These are phyloP conservation scores for Malus hybrid DNA, from an alignment of 331 rosid genomes.

Conservation along the genomic window DNA sequence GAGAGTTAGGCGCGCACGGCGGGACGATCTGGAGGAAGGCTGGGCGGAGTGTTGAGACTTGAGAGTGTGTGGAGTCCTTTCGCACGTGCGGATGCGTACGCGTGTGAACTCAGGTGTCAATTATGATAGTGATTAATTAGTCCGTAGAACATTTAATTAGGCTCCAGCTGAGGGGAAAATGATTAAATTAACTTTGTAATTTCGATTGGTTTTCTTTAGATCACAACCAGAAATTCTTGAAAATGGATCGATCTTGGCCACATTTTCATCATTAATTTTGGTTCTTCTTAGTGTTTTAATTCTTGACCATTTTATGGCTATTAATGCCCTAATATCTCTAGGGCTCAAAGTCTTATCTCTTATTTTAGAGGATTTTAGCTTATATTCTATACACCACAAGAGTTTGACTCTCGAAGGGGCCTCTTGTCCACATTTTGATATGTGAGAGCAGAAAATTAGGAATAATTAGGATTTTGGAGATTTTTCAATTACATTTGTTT, in stretches of 20 bases:
- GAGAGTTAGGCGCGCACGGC: conserved; percentile 1
- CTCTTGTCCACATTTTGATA: neutral
- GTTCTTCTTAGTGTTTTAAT: neutral
- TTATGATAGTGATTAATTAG: neutral
- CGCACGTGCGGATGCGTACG: neutral
- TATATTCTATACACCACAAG: neutral
- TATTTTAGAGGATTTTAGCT: neutral
- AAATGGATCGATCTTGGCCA: neutral
- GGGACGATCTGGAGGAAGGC: conserved; percentile 36
- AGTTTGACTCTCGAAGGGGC: neutral
- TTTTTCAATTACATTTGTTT: accelerated
- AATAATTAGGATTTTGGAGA: accelerated
- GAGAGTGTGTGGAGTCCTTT: neutral
- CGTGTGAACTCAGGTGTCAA: neutral
- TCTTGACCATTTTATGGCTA: neutral
- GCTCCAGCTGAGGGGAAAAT: neutral
- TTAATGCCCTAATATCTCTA: neutral
- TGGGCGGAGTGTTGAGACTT: conserved; percentile 32
- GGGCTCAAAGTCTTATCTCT: neutral
- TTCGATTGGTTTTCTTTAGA: neutral
- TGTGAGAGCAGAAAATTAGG: neutral
- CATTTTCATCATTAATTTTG: neutral
- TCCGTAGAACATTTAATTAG: neutral
- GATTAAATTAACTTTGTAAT: neutral
- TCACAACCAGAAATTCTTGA: neutral